Percentiles rank a stretch among this genome's conserved stretches.
phyloP scores from a whole-genome alignment of 805 yeast species.

The Hanseniaspora guilliermondii region DNA sequence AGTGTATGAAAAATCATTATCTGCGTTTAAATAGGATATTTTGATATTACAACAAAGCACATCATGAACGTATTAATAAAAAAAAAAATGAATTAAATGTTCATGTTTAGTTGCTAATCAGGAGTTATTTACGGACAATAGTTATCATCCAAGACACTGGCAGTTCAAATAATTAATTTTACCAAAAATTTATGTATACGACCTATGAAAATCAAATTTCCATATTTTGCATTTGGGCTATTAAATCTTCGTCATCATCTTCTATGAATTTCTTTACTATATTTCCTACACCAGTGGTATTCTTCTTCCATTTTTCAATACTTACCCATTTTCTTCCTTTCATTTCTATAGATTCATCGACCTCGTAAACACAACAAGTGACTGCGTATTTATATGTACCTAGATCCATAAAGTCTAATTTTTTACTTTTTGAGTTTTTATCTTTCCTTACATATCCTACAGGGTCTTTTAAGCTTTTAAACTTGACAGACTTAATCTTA shows the following conservation, averaged over 20 bases:
- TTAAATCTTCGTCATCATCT: not conserved
- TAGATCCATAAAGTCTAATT: not conserved
- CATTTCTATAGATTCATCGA: not conserved
- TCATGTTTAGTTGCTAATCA: too few species aligned
- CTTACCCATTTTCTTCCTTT: not conserved
- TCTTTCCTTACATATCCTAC: not conserved
- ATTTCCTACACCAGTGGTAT: not conserved
- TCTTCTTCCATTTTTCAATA: not conserved
- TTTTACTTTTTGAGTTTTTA: not conserved
- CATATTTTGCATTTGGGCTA: not conserved
- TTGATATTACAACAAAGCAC: too few species aligned
- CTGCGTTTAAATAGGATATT: too few species aligned
- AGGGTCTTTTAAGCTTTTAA: not conserved
- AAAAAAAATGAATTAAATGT: too few species aligned
- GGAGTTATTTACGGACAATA: too few species aligned
- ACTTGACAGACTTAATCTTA: not conserved
- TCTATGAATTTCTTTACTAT: not conserved
- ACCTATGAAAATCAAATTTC: not conserved
- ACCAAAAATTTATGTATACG: not conserved
- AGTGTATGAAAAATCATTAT: too few species aligned
- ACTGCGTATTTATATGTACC: not conserved
- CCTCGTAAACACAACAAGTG: not conserved
- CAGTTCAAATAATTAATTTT: not conserved
- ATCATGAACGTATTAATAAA: too few species aligned
- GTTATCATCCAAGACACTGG: too few species aligned